Base-by-base conservation (phyloP, 768 basidiomycete genomes). In the Mycena galopus region DNA sequence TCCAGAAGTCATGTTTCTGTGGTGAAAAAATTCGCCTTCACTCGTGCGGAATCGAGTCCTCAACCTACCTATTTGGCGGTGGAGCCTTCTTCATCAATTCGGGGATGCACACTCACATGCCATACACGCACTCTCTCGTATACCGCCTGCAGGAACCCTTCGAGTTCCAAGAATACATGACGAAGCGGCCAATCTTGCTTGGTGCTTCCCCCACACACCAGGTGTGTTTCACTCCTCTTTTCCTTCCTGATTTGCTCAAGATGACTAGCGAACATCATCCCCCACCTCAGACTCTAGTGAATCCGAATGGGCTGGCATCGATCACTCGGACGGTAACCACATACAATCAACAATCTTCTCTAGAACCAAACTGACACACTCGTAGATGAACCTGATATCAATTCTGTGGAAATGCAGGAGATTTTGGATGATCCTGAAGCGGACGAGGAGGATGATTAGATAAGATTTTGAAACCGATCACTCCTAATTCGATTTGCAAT, bases 11-110 rank as follows among this genome's bases (percentile, higher is more conserved):
- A 1, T 70, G 69, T 39, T 29, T 53, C 2, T 70, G 69, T 25
- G 68, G 68, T 29, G 68, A 58, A 21, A 1, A 2, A 4, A 4
- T 58, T 14, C 35, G n/a, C 6, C 35, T 62, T 0, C 51, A n/a
- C 2, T 19, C 25, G 0, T 70, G 69, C 17, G 69, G 69, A 9
- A 29, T 70, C n/a, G 61, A 63, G 19, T 70, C 1, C 9, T 63
- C 69, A 4, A 23, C 27, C 6, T 63, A 44, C 30, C 30, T 63
- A 0, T 70, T 47, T 27, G 53, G 61, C 16, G 44, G 33, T 27
- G 69, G 69, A 1, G 69, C 53, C 5, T 57, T 47, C 14, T 63
- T 70, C 39, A 37, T 64, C 19, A 42, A 70, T 32, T 50, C 42
- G 4, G 69, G 69, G 9, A n/a, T 25, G 7, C 69, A 70, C 44